phyloP scores from a whole-genome alignment of 495 filamentous ascomycete species.

The Tetracladium marchalianum region DNA sequence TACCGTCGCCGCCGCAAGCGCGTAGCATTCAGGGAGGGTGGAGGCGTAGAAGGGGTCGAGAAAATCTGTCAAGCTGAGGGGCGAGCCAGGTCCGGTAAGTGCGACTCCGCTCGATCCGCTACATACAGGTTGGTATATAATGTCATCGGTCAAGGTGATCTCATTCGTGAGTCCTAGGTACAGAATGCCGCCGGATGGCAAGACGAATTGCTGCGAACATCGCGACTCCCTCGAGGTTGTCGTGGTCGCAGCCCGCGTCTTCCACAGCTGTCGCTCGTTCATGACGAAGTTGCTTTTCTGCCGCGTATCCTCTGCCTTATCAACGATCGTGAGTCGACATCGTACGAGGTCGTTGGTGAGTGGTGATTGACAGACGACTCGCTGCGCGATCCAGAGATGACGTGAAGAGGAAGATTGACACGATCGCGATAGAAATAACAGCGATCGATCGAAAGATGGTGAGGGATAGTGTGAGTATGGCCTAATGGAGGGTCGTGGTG shows the following conservation, averaged over 20 bases:
- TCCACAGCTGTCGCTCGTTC: constrained; percentile 15
- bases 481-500: not conserved
- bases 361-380: too few relatives aligned
- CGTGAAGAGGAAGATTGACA: too few relatives aligned
- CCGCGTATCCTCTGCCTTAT: constrained; percentile 8
- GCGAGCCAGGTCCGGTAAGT: constrained; percentile 21
- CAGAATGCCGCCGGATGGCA: constrained; percentile 52
- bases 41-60: constrained; percentile 88
- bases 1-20: constrained; percentile 81
- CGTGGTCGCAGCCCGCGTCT: constrained; percentile 6
- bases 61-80: constrained; percentile 39
- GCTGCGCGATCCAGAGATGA: too few relatives aligned
- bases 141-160: constrained; percentile 52
- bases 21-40: constrained; percentile 82
- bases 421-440: too few relatives aligned
- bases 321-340: constrained; percentile 11
- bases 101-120: constrained; percentile 24
- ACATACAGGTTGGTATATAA: constrained; percentile 54
- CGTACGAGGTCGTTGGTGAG: not conserved
- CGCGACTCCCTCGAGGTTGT: constrained; percentile 15
- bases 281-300: constrained; percentile 12
- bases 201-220: constrained; percentile 48
- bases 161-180: constrained; percentile 41
- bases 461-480: too few relatives aligned
- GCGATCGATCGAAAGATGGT: not conserved